Evolutionary conservation across 345 rosid species (phyloP).

Genomic region (Populus simonii): DNA sequence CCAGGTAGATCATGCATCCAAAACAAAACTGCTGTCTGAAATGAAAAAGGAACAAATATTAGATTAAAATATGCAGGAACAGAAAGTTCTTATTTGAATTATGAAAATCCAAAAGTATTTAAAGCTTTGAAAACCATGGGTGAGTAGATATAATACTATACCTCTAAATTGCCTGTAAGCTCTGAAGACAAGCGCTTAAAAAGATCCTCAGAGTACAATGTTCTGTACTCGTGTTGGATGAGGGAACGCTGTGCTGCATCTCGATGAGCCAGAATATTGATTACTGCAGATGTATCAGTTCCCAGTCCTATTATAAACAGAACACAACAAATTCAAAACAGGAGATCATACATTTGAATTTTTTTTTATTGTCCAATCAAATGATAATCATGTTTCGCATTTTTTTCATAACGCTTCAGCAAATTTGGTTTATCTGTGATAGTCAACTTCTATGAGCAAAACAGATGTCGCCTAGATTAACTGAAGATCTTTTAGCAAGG

Average conservation of each 20-base stretch:
- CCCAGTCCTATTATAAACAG: constrained; percentile 44
- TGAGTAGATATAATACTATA: constrained; percentile 16
- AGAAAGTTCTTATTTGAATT: no score
- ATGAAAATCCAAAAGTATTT: neutral
- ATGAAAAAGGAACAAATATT: constrained; percentile 1
- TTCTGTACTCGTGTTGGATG: constrained; percentile 53
- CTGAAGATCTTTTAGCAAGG: no score
- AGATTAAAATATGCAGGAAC: no score
- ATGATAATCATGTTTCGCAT: neutral
- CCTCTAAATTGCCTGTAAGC: constrained; percentile 62
- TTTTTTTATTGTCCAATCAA: neutral
- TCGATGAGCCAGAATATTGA: constrained; percentile 63
- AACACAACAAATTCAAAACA: neutral
- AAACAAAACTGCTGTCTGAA: constrained; percentile 54
- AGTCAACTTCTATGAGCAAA: neutral
- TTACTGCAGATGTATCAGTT: constrained; percentile 47
- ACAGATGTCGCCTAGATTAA: neutral
- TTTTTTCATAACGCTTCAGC: neutral
- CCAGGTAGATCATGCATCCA: constrained; percentile 70
- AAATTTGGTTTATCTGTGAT: neutral
- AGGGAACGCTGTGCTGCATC: constrained; percentile 53
- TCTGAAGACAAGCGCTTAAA: constrained; percentile 51
- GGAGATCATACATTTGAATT: neutral
- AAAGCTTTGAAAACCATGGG: neutral
- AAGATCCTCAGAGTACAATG: constrained; percentile 46